A percentile compares a stretch with the other conserved stretches of the same genome.
These are phyloP conservation scores for Pulicaria dysenterica DNA, from an alignment of 129 eudicot species.

Conservation along the genomic window DNA sequence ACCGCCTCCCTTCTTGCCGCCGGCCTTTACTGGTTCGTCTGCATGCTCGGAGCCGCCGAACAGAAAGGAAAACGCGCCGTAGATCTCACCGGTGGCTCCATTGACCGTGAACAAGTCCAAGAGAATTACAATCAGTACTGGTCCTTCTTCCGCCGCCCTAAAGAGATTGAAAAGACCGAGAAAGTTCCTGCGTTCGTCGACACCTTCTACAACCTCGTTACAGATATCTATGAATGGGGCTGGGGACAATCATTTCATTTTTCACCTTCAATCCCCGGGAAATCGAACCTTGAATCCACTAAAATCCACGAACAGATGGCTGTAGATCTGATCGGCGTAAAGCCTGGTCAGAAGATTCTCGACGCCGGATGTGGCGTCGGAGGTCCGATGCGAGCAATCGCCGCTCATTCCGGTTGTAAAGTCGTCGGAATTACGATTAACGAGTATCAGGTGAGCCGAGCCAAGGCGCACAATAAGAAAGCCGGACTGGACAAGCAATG, in stretches of 20 bases:
- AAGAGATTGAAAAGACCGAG: conserved; percentile 62
- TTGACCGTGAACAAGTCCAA: conserved; percentile 63
- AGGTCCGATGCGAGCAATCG: conserved; percentile 95
- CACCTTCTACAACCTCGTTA: conserved; percentile 79
- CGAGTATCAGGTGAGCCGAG: conserved; percentile 83
- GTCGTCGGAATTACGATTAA: conserved; percentile 86
- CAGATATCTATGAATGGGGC: conserved; percentile 90
- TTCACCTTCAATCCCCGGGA: conserved; percentile 70
- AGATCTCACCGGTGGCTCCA: conserved; percentile 81
- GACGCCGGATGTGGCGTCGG: conserved; percentile 96
- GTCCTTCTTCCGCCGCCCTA: conserved; percentile 84
- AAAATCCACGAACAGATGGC: conserved; percentile 72
- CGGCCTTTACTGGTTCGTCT: conserved; percentile 92
- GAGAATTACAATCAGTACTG: conserved; percentile 81
- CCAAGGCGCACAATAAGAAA: conserved; percentile 68
- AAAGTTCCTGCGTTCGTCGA: conserved; percentile 80
- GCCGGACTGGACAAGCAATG: conserved; percentile 73
- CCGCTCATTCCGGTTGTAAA: conserved; percentile 69
- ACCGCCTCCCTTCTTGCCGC: conserved; percentile 60
- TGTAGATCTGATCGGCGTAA: conserved; percentile 63
- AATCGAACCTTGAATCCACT: conserved; percentile 68
- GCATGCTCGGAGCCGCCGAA: conserved; percentile 83
- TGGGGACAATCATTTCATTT: conserved; percentile 93
- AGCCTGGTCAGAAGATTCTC: conserved; percentile 60
- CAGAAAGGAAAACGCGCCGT: conserved; percentile 80